Conservation (phyloP, 2,329 filamentous ascomycete genomes). For the Eutypella sp. region DNA sequence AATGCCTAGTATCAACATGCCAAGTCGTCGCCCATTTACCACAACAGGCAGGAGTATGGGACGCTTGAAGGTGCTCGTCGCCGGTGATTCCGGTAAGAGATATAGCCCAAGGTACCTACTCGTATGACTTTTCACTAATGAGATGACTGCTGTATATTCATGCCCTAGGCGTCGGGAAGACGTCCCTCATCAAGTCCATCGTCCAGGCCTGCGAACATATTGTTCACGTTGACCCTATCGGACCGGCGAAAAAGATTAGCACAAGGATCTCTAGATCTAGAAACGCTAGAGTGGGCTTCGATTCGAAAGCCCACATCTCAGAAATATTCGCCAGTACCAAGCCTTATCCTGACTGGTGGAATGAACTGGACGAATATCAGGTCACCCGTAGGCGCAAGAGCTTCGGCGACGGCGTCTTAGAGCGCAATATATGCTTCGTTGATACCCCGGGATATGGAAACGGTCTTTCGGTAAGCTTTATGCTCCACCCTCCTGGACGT, state of each 20-base stretch:
- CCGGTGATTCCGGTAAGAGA: conserved; percentile 65
- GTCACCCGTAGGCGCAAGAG: conserved; percentile 61
- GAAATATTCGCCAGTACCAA: conserved; percentile 77
- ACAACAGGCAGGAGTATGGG: conserved; percentile 79
- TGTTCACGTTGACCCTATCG: conserved; percentile 77
- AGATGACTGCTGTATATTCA: too few species aligned
- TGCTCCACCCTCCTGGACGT: not conserved
- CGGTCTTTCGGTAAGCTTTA: conserved; percentile 45
- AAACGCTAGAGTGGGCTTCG: conserved; percentile 17
- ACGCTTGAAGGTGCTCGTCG: conserved; percentile 81
- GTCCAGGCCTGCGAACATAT: conserved; percentile 86
- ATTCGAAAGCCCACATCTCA: conserved; percentile 41
- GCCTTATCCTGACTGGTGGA: conserved; percentile 87
- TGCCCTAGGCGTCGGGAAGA: conserved; percentile 76
- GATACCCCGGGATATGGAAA: conserved; percentile 67
- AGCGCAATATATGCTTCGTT: conserved; percentile 90
- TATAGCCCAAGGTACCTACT: not conserved
- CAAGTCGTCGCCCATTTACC: conserved; percentile 83
- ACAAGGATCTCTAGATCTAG: conserved; percentile 8
- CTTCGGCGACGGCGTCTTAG: conserved; percentile 70
- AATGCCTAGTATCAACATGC: conserved; percentile 94
- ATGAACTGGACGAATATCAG: conserved; percentile 64
- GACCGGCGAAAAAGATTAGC: conserved; percentile 23
- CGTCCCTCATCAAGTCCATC: conserved; percentile 82
- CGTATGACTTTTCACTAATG: too few species aligned